phyloP scores from a whole-genome alignment of 345 rosid genomes.

The Xanthoceras sorbifolium region DNA sequence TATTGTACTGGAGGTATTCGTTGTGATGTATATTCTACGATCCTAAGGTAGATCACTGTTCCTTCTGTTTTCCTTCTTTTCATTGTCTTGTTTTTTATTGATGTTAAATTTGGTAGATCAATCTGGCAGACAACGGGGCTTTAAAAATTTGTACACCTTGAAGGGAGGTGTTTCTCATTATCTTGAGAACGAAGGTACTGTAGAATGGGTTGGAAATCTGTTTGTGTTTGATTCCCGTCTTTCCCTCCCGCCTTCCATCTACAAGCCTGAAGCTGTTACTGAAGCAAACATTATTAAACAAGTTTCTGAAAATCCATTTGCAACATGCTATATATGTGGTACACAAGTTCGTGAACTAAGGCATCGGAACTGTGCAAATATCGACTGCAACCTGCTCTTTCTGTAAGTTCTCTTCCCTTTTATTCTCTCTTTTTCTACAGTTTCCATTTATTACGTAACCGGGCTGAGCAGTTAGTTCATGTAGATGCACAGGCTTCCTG shows the following conservation, averaged over 20 bases:
- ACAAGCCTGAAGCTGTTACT: constrained; percentile 36
- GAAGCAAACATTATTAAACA: constrained; percentile 29
- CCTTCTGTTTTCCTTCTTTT: neutral
- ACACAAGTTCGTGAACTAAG: constrained; percentile 62
- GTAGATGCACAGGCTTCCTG: neutral
- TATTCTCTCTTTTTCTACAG: neutral
- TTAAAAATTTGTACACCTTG: constrained; percentile 73
- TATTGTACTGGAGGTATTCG: constrained; percentile 97
- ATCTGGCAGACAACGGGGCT: constrained; percentile 64
- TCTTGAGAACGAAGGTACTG: constrained; percentile 70
- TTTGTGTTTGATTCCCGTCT: constrained; percentile 91
- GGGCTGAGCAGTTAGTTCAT: neutral
- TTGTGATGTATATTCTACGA: constrained; percentile 91
- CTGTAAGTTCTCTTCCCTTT: constrained; percentile 56
- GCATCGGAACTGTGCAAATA: constrained; percentile 94
- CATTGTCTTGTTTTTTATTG: neutral
- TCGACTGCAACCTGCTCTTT: constrained; percentile 85
- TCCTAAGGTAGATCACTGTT: constrained; percentile 60
- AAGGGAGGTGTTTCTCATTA: constrained; percentile 89
- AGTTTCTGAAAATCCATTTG: constrained; percentile 48
- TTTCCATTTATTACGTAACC: neutral
- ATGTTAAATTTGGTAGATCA: constrained; percentile 12
- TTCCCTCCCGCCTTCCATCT: constrained; percentile 76
- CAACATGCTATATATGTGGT: constrained; percentile 67
- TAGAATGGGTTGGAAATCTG: constrained; percentile 82